Percentiles rank a stretch among this genome's conserved stretches.
Conservation (phyloP, 257 asterid genomes). For the Sherardia arvensis region DNA sequence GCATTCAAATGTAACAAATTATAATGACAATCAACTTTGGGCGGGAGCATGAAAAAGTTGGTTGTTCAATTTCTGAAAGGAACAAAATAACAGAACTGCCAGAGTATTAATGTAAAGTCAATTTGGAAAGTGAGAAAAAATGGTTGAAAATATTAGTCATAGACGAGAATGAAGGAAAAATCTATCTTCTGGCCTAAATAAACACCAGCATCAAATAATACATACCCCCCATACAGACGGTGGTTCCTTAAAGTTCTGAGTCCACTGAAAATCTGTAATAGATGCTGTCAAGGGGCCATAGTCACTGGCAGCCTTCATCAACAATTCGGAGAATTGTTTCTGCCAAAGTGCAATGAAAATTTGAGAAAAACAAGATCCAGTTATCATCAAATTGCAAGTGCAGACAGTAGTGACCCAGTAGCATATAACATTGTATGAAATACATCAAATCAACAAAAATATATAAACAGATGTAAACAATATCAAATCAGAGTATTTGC, state of each 20-base stretch:
- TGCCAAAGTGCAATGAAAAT: constrained; percentile 19
- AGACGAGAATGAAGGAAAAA: background rate
- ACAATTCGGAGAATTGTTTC: constrained; percentile 96
- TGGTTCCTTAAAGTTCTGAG: constrained; percentile 92
- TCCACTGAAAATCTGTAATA: constrained; percentile 90
- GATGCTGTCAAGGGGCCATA: constrained; percentile 94
- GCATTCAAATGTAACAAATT: background rate
- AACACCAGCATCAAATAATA: background rate
- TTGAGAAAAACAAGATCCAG: background rate
- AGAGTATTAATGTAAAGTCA: background rate
- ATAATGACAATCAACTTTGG: background rate
- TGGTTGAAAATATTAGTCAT: background rate
- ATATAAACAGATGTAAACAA: background rate
- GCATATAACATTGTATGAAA: background rate
- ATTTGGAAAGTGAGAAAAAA: background rate
- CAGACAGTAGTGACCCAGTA: background rate
- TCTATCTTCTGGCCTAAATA: background rate
- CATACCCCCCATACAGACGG: constrained; percentile 97
- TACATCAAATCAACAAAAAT: background rate
- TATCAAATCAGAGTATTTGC: background rate
- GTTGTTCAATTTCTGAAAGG: background rate
- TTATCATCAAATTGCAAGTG: background rate
- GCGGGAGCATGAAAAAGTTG: background rate
- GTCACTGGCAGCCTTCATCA: constrained; percentile 97
- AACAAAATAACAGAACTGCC: too few relatives aligned